Base-by-base conservation (phyloP, 305 asterid genomes). In the Solanum hybrid region DNA sequence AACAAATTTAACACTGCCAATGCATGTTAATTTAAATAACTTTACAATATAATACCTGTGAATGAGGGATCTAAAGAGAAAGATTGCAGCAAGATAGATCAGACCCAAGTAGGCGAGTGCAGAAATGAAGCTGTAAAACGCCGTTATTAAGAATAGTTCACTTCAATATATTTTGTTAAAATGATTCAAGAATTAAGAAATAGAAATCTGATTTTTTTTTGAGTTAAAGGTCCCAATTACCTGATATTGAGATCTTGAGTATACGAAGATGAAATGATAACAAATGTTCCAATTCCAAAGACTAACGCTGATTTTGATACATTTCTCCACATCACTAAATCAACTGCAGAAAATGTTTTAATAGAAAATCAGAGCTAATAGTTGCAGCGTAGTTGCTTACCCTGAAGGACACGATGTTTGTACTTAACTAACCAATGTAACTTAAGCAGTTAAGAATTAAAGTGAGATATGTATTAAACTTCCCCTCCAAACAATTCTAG, bases 241-340 rank as follows among this genome's bases (percentile, higher is more conserved):
- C 99, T 95, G 94, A 95, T 93, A 92, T 94, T 97, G 79, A 95
- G 92, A 88, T 94, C 98, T 91, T 91, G 92, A 32, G 96, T 94
- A 95, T 91, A 95, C 26, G 99, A 94, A 85, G 99, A 95, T 79
- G 98, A 96, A 81, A 97, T 86, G 22, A 96, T 94, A 56, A 92
- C 91, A 92, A 97, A 97, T 6, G 96, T 94, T 56, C 98, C 98
- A 90, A 94, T 86, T 79, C 99, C 99, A 93, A 95, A 97, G 11
- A 95, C 91, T 90, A 97, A 94, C 78, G 98, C 94, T 89, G 99
- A 93, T 94, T 93, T 96, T 88, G 99, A 92, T 81, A 86, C 92
- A 89, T 96, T 96, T 89, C 93, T 95, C 99, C 99, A 97, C 99
- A 96, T 95, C 46, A 97, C 91, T 24, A 95, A 85, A 69, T 96